phyloP scores from a whole-genome alignment of 208 protist species.

The Kentomonas sorsogonicus region DNA sequence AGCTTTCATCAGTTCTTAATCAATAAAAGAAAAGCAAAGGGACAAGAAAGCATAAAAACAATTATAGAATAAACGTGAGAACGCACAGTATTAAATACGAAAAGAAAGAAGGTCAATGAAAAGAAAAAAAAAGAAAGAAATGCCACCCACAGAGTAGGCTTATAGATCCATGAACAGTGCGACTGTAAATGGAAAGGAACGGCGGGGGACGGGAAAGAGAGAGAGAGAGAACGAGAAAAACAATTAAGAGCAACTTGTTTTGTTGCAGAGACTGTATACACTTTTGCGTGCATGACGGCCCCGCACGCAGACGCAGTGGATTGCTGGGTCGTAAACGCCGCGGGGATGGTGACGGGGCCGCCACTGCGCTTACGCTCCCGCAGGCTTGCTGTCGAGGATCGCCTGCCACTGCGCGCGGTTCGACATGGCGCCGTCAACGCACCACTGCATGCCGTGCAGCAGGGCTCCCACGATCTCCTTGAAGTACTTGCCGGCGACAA shows the following conservation, averaged over 20 bases:
- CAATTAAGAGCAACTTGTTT: no score
- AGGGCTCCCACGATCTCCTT: slow-evolving; percentile 44
- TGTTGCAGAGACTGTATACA: no score
- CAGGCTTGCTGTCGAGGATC: slow-evolving; percentile 49
- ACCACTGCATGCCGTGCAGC: slow-evolving; percentile 72
- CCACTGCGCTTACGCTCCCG: no score
- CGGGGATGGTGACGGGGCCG: no score
- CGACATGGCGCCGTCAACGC: slow-evolving; percentile 43
- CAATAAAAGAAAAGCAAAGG: slow-evolving; percentile 1
- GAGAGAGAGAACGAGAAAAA: no score
- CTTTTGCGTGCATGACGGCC: no score
- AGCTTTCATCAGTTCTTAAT: slow-evolving; percentile 2
- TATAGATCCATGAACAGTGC: no score
- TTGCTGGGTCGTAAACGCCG: no score
- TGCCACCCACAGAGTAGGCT: background rate
- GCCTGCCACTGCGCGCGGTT: slow-evolving; percentile 67
- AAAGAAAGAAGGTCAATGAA: slow-evolving; percentile 1
- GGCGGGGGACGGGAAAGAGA: no score
- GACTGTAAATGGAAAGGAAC: no score
- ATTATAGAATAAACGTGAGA: background rate
- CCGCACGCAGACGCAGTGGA: no score
- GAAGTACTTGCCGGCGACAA: slow-evolving; percentile 73
- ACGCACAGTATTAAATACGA: background rate
- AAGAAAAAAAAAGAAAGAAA: slow-evolving; percentile 3
- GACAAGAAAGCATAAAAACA: background rate